These are phyloP conservation scores for Raffaelea arxii DNA, from an alignment of 2,329 filamentous ascomycete genomes.

Conservation along the genomic window DNA sequence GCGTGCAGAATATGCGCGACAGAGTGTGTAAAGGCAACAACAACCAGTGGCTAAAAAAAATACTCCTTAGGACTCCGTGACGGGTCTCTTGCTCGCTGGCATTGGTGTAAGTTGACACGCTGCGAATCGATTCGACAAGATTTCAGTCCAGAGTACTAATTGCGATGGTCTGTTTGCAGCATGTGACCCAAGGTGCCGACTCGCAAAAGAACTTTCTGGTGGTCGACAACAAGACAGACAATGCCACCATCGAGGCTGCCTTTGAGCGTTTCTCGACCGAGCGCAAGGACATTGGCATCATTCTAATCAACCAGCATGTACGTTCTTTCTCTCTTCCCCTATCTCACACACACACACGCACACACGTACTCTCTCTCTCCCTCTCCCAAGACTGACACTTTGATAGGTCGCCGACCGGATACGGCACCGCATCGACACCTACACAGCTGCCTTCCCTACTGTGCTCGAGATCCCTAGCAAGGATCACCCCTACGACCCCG, in stretches of 20 bases:
- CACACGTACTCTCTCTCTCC: too few species aligned
- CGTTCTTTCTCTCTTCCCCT: slow-evolving; percentile 17
- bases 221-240: slow-evolving; percentile 90
- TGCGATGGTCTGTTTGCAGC: slow-evolving; percentile 39
- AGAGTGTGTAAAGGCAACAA: neutral
- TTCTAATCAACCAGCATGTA: slow-evolving; percentile 97
- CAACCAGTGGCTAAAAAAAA: slow-evolving; percentile 10
- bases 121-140: neutral
- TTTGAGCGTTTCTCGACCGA: slow-evolving; percentile 84
- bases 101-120: slow-evolving; percentile 59
- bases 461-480: slow-evolving; percentile 96
- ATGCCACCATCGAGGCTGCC: slow-evolving; percentile 72
- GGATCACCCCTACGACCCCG: slow-evolving; percentile 96
- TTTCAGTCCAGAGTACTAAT: neutral
- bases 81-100: slow-evolving; percentile 86
- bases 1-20: too few species aligned
- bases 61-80: slow-evolving; percentile 72
- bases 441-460: slow-evolving; percentile 91
- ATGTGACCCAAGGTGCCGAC: slow-evolving; percentile 81
- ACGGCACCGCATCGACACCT: slow-evolving; percentile 79
- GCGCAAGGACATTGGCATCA: slow-evolving; percentile 91
- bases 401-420: slow-evolving; percentile 84
- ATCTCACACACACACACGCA: too few species aligned
- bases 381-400: neutral
- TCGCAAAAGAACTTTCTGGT: slow-evolving; percentile 97